Evolutionary conservation across 495 filamentous ascomycete species (phyloP).

Genomic region (Aspergillus bertholletiae): DNA sequence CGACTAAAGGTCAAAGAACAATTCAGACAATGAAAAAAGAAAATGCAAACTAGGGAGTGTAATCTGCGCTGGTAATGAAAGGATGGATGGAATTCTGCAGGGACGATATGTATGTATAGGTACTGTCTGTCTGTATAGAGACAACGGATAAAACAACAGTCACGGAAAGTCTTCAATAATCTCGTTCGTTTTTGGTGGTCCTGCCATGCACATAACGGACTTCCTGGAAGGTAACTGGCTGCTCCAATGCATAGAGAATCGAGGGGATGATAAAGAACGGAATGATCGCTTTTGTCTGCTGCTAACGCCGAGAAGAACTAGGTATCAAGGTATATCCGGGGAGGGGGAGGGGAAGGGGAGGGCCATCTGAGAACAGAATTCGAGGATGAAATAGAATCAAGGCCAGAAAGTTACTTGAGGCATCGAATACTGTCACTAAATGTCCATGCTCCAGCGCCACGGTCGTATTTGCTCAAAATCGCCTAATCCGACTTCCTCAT

Average conservation of each 20-base stretch:
- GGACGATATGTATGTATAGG: slow-evolving; percentile 3
- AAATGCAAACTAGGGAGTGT: slow-evolving; percentile 2
- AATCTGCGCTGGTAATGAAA: slow-evolving; percentile 9
- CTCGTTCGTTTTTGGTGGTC: slow-evolving; percentile 14
- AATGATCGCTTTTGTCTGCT: slow-evolving; percentile 14
- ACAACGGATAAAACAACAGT: background rate
- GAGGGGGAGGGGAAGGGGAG: slow-evolving; percentile 5
- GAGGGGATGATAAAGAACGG: background rate
- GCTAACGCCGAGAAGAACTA: slow-evolving; percentile 11
- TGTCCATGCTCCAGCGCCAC: slow-evolving; percentile 49
- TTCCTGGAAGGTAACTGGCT: background rate
- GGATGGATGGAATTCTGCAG: background rate
- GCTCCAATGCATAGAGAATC: slow-evolving; percentile 6
- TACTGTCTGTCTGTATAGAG: background rate
- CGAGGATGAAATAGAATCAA: background rate
- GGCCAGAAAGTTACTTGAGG: background rate
- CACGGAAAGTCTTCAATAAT: background rate
- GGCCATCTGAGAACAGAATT: background rate
- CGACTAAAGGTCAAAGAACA: background rate
- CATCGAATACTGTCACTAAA: slow-evolving; percentile 21
- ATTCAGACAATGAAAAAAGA: background rate
- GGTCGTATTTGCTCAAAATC: slow-evolving; percentile 40
- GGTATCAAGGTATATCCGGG: slow-evolving; percentile 3
- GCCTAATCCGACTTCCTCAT: slow-evolving; percentile 33
- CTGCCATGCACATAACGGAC: slow-evolving; percentile 21